Evolutionary conservation across 2,329 filamentous ascomycete genomes (phyloP).

Genomic region (Fusarium zealandicum): DNA sequence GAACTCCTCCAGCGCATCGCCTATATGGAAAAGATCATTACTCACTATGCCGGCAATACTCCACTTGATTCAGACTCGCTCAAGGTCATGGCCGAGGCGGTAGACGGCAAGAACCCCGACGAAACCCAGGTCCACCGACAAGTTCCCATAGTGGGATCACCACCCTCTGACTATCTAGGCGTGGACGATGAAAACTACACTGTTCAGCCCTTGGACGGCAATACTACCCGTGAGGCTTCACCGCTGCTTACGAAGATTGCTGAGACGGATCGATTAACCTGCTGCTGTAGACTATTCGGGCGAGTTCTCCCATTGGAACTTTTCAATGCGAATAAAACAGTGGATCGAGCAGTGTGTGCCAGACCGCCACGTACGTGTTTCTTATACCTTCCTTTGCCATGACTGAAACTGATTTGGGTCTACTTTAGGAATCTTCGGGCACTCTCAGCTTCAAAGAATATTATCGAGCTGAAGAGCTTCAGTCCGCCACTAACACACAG

Average conservation of each 20-base stretch:
- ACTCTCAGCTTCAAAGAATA: constrained; percentile 49
- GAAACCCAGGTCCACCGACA: constrained; percentile 29
- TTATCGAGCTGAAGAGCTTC: constrained; percentile 55
- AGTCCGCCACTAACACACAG: constrained; percentile 50
- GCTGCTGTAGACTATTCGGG: constrained; percentile 55
- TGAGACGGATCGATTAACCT: constrained; percentile 17
- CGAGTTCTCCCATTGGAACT: constrained; percentile 62
- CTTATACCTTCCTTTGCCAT: not conserved
- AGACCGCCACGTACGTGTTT: constrained; percentile 40
- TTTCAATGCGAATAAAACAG: constrained; percentile 59
- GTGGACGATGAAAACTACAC: constrained; percentile 51
- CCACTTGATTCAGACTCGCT: constrained; percentile 43
- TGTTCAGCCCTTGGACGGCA: constrained; percentile 51
- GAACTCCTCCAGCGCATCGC: constrained; percentile 39
- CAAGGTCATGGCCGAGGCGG: constrained; percentile 51
- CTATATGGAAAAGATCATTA: constrained; percentile 57
- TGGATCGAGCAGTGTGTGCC: constrained; percentile 54
- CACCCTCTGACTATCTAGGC: constrained; percentile 38
- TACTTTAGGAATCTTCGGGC: constrained; percentile 38
- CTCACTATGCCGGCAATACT: constrained; percentile 55
- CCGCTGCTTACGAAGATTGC: constrained; percentile 1
- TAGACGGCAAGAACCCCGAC: constrained; percentile 46
- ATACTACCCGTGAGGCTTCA: constrained; percentile 49
- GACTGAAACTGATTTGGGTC: constrained; percentile 1
- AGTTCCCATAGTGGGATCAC: constrained; percentile 30